These are phyloP conservation scores for Aurantiochytrium sp. DNA, from an alignment of 108 stramenopile genomes.

Conservation along the genomic window DNA sequence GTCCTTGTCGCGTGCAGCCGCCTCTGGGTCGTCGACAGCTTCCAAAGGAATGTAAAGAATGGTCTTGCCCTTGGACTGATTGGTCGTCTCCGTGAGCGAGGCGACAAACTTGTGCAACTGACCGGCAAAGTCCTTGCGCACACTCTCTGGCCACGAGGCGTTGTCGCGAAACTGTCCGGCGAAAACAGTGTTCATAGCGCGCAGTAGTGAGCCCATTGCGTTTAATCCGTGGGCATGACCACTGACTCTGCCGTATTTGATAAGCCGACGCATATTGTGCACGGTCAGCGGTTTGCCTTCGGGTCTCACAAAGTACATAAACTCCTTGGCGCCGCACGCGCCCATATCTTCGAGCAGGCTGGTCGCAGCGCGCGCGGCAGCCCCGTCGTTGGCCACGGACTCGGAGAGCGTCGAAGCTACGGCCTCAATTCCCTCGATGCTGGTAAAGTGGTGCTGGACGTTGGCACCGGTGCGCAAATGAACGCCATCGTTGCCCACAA, in stretches of 20 bases:
- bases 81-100: conserved; percentile 43
- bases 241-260: conserved; percentile 39
- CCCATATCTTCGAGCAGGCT: not conserved
- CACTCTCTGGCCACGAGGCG: conserved; percentile 40
- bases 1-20: conserved; percentile 44
- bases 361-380: not conserved
- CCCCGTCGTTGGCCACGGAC: not conserved
- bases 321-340: not conserved
- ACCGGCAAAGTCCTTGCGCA: conserved; percentile 46
- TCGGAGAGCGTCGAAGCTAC: too few species aligned
- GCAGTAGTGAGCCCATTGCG: conserved; percentile 36
- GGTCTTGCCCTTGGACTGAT: conserved; percentile 47
- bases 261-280: not conserved
- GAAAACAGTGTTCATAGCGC: conserved; percentile 44
- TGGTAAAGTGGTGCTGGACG: not conserved
- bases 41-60: conserved; percentile 53
- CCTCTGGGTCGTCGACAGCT: not conserved
- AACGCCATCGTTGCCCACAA: conserved; percentile 5
- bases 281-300: conserved; percentile 21
- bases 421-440: too few species aligned
- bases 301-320: conserved; percentile 8
- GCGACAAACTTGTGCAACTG: conserved; percentile 60
- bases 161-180: conserved; percentile 20
- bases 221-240: not conserved
- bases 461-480: not conserved